Percentiles rank a stretch among this genome's conserved stretches.
Evolutionary conservation across 2,329 filamentous ascomycete species (phyloP).

Genomic region (Monilinia polystroma): DNA sequence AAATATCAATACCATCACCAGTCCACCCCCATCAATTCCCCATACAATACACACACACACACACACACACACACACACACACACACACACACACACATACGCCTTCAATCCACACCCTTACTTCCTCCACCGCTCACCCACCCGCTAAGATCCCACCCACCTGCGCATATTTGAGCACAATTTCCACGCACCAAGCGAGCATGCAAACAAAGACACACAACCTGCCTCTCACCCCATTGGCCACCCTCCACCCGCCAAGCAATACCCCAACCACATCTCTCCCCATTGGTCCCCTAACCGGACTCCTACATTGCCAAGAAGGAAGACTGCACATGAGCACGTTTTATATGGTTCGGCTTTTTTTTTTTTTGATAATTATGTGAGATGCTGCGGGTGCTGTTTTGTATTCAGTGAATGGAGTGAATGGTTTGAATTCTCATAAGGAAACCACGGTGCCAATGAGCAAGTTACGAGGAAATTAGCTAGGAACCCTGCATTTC

Average conservation of each 20-base stretch:
- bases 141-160: too few relatives aligned
- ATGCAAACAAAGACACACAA: not conserved
- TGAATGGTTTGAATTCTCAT: not conserved
- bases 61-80: too few relatives aligned
- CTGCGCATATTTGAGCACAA: conserved; percentile 11
- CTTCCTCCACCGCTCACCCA: too few relatives aligned
- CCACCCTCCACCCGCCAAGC: not conserved
- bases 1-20: not conserved
- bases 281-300: not conserved
- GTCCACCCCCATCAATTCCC: not conserved
- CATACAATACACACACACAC: not conserved
- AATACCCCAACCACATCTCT: not conserved
- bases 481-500: not conserved
- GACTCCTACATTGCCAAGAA: conserved; percentile 1
- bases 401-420: too few relatives aligned
- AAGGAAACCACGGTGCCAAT: not conserved
- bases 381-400: not conserved
- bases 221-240: not conserved
- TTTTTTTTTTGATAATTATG: not conserved
- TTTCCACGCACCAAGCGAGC: not conserved
- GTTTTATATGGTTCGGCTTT: conserved; percentile 7
- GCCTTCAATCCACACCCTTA: not conserved
- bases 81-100: too few relatives aligned
- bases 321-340: conserved; percentile 16
- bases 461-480: conserved; percentile 22